Evolutionary conservation across 345 rosid genomes (phyloP).

Genomic region (Salix exigua): DNA sequence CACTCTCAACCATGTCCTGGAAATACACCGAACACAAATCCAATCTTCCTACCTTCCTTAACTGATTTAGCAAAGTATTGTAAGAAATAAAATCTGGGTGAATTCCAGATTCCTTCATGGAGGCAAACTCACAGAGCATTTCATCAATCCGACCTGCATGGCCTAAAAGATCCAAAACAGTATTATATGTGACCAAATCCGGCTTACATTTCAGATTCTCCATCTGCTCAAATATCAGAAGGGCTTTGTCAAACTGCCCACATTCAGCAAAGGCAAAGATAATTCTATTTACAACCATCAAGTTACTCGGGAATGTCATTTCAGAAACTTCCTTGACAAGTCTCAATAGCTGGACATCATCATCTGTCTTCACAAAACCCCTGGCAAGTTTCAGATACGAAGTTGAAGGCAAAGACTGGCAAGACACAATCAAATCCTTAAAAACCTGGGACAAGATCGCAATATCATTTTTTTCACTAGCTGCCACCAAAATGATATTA

Average conservation of each 20-base stretch:
- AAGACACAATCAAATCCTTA: conserved; percentile 38
- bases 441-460: conserved; percentile 38
- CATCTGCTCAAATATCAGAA: conserved; percentile 48
- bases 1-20: conserved; percentile 53
- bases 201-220: conserved; percentile 47
- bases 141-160: conserved; percentile 52
- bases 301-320: conserved; percentile 38
- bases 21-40: conserved; percentile 54
- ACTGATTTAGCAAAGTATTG: conserved; percentile 63
- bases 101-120: conserved; percentile 63
- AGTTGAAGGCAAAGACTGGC: conserved; percentile 44
- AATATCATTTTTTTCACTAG: conserved; percentile 32
- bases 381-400: conserved; percentile 56
- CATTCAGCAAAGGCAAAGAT: conserved; percentile 63
- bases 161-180: conserved; percentile 62
- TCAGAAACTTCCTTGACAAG: conserved; percentile 49
- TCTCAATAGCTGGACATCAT: conserved; percentile 32
- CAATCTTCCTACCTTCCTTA: conserved; percentile 63
- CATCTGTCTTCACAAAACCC: conserved; percentile 43
- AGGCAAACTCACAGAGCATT: conserved; percentile 48
- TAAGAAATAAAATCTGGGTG: conserved; percentile 57
- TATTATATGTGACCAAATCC: conserved; percentile 69
- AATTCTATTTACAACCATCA: conserved; percentile 49
- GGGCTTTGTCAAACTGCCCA: conserved; percentile 61
- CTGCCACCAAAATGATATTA: conserved; percentile 39